phyloP scores from a whole-genome alignment of 2,329 filamentous ascomycete genomes.

The Coniochaeta hoffmannii region DNA sequence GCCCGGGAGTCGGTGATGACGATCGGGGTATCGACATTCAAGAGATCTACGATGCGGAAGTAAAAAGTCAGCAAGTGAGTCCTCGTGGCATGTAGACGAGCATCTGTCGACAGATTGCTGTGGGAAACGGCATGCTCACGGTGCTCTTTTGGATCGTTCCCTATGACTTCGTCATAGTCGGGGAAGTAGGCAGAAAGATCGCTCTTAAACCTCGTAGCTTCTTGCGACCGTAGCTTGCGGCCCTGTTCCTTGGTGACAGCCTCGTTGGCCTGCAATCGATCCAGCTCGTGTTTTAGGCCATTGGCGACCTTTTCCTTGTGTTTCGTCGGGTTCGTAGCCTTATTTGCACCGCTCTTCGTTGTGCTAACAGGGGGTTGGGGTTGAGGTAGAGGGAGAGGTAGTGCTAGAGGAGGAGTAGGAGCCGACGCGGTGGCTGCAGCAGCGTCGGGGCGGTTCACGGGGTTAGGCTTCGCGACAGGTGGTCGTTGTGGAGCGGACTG shows the following conservation, averaged over 20 bases:
- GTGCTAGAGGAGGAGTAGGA: constrained; percentile 8
- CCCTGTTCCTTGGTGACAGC: constrained; percentile 53
- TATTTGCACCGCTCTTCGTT: constrained; percentile 7
- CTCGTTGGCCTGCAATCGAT: constrained; percentile 42
- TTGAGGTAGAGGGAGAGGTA: too few relatives aligned
- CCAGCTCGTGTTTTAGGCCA: constrained; percentile 55
- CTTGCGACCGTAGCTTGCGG: constrained; percentile 75
- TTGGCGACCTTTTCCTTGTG: constrained; percentile 52
- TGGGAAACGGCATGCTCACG: constrained; percentile 46
- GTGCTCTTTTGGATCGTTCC: constrained; percentile 70
- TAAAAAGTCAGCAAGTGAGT: constrained; percentile 5
- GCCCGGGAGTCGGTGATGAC: constrained; percentile 51
- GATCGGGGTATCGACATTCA: constrained; percentile 67
- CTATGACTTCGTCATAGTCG: constrained; percentile 91
- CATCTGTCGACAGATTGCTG: neutral
- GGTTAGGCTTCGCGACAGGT: neutral
- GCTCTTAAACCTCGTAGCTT: constrained; percentile 80
- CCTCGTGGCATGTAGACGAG: neutral
- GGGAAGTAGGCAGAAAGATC: constrained; percentile 86
- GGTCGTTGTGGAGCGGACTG: constrained; percentile 1
- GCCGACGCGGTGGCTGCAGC: constrained; percentile 4
- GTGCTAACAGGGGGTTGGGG: constrained; percentile 14
- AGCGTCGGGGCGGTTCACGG: neutral
- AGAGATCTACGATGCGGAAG: constrained; percentile 47
- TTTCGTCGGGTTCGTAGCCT: constrained; percentile 30